Base-by-base conservation (phyloP, 2,329 filamentous ascomycete genomes). In the Diaporthe ilicicola region DNA sequence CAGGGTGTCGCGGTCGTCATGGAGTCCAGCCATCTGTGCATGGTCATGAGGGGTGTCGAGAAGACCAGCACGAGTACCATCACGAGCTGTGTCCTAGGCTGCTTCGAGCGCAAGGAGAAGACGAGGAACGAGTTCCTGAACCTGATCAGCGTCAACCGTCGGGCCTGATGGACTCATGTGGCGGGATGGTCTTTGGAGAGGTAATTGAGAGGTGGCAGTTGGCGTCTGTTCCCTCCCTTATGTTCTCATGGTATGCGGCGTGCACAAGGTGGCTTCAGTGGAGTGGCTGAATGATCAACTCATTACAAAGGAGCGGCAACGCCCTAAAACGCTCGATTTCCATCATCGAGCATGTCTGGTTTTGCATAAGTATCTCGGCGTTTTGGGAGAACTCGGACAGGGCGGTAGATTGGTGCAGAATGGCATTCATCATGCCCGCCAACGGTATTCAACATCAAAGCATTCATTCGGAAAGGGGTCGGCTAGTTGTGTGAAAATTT, bases 1-100 rank as follows among this genome's bases (percentile, higher is more conserved):
- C 94, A 97, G 79, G 96, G 96, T 56, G 95, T 99, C 2, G 95
- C 94, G 24, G 96, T 99, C 2, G 95, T 99, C 72, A 97, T 99
- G 92, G 96, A 99, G 79, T 97, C 94, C 17, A 95, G 91, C 78
- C 96, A 99, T 83, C 85, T 98, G 56, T 99, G 96, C 86, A 99
- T 98, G 95, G 94, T 97, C 19, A 98, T 98, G 95, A 90, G 96
- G 56, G 96, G 96, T n/a, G 95, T 99, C 12, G 90, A 98, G 80
- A 98, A 99, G 86, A 94, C 94, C 0, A 89, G 88, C 50, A 91
- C 93, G 64, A 92, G 89, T 22, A 98, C 96, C 8, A 96, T 97
- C 46, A 99, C 96, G 22, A 98, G 94, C 84, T 98, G 95, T 80
- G 97, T 99, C 83, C 89, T 98, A n/a, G 96, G 96, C 48, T 95